These are phyloP conservation scores for Lepidium campestre DNA, from an alignment of 441 rosid genomes.

Conservation along the genomic window DNA sequence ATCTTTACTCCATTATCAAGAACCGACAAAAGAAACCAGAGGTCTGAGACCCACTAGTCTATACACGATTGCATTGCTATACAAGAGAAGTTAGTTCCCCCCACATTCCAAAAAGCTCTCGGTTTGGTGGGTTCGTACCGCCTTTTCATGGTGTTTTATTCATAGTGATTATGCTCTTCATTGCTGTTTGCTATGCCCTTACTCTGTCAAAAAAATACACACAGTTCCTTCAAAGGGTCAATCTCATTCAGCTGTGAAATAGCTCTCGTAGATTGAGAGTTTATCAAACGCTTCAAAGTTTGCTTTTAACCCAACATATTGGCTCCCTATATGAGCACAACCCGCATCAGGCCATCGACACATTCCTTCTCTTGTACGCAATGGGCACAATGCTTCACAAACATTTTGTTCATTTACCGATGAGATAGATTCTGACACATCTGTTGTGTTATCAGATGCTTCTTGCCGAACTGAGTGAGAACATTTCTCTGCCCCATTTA, in stretches of 20 bases:
- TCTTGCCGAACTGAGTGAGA: constrained; percentile 32
- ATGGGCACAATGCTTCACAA: constrained; percentile 77
- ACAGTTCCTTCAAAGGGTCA: constrained; percentile 6
- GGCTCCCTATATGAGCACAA: constrained; percentile 83
- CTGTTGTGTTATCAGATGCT: constrained; percentile 44
- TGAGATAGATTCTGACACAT: constrained; percentile 69
- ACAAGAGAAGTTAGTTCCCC: constrained; percentile 17
- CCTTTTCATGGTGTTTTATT: constrained; percentile 12
- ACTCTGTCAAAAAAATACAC: constrained; percentile 18
- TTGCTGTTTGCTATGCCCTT: constrained; percentile 11
- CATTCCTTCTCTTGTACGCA: constrained; percentile 65
- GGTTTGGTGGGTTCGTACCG: constrained; percentile 2
- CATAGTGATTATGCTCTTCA: constrained; percentile 10
- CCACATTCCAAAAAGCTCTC: constrained; percentile 12
- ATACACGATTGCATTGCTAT: constrained; percentile 21
- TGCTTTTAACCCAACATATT: constrained; percentile 76
- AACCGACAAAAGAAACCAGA: constrained; percentile 7
- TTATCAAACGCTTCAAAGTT: constrained; percentile 87
- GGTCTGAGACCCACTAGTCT: background rate
- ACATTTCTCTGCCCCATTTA: constrained; percentile 29
- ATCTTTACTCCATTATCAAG: background rate
- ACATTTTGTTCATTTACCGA: constrained; percentile 49
- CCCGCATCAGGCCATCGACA: constrained; percentile 92
- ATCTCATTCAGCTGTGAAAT: constrained; percentile 57
- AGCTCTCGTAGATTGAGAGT: constrained; percentile 65